Conservation (phyloP, 169 alveolate genomes). For the Blepharisma undulans region DNA sequence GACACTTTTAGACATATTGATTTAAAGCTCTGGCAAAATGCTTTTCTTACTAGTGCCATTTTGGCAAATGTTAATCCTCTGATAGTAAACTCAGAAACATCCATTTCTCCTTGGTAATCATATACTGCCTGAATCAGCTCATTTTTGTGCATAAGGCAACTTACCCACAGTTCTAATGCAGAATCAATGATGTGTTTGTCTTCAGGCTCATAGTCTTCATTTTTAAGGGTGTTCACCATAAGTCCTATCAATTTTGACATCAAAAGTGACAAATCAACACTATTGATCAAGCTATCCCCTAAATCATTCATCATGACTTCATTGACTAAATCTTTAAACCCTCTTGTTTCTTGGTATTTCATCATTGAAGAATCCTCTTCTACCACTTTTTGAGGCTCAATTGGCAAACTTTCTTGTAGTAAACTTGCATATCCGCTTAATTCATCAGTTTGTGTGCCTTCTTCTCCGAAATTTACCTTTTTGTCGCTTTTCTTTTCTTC, state of each 20-base stretch:
- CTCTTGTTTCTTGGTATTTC: slow-evolving; percentile 19
- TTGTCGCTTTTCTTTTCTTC: slow-evolving; percentile 38
- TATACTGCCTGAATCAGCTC: slow-evolving; percentile 33
- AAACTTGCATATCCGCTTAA: background rate
- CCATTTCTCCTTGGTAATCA: background rate
- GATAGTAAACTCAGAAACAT: background rate
- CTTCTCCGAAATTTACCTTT: background rate
- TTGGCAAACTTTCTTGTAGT: background rate
- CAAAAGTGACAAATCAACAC: slow-evolving; percentile 43
- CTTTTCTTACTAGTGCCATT: slow-evolving; percentile 48
- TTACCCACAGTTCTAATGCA: slow-evolving; percentile 49
- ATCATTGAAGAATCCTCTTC: slow-evolving; percentile 13
- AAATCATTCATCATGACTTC: slow-evolving; percentile 40
- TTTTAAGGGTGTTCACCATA: slow-evolving; percentile 27
- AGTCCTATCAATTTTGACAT: slow-evolving; percentile 40
- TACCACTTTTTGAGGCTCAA: background rate
- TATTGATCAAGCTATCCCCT: slow-evolving; percentile 23
- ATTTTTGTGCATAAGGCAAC: slow-evolving; percentile 41
- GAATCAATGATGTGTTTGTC: slow-evolving; percentile 64
- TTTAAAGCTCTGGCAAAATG: slow-evolving; percentile 31
- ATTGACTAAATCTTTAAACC: slow-evolving; percentile 34
- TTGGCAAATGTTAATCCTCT: slow-evolving; percentile 35
- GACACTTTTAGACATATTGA: background rate
- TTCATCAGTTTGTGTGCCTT: background rate
- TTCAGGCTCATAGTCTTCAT: slow-evolving; percentile 54